Conservation (phyloP, 257 asterid genomes). For the Scutellaria barbata region DNA sequence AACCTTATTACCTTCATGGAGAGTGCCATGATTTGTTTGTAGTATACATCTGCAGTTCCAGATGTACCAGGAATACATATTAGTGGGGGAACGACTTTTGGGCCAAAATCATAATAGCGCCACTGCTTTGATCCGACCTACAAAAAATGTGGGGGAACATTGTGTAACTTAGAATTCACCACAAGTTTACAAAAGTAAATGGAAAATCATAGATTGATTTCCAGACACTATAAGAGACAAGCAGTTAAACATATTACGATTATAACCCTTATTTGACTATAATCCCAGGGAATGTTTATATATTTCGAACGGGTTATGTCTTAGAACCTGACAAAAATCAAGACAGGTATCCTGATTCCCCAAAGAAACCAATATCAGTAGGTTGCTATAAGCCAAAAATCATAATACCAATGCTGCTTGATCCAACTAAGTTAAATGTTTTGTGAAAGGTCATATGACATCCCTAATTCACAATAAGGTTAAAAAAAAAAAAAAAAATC, state of each 20-base stretch:
- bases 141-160: conserved; percentile 29
- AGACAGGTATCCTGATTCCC: neutral
- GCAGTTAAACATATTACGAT: neutral
- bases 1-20: conserved; percentile 80
- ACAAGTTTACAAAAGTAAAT: conserved; percentile 22
- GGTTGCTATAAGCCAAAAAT: conserved; percentile 60
- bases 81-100: conserved; percentile 89
- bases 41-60: conserved; percentile 95
- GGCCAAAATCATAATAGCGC: conserved; percentile 99
- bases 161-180: conserved; percentile 5
- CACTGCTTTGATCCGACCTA: conserved; percentile 96
- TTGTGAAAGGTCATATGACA: conserved; percentile 7
- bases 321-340: conserved; percentile 19
- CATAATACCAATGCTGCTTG: conserved; percentile 88
- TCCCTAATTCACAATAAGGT: neutral
- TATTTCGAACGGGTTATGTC: neutral
- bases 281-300: conserved; percentile 2
- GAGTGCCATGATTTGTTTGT: conserved; percentile 94
- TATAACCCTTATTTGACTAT: neutral
- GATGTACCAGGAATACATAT: conserved; percentile 95
- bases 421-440: conserved; percentile 55
- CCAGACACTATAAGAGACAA: conserved; percentile 7
- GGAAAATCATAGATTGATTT: neutral
- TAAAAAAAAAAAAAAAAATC: conserved; percentile 17
- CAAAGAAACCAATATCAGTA: neutral